Evolutionary conservation across 1,139 yeast species (phyloP).

Genomic region (Arxiozyma telluris): DNA sequence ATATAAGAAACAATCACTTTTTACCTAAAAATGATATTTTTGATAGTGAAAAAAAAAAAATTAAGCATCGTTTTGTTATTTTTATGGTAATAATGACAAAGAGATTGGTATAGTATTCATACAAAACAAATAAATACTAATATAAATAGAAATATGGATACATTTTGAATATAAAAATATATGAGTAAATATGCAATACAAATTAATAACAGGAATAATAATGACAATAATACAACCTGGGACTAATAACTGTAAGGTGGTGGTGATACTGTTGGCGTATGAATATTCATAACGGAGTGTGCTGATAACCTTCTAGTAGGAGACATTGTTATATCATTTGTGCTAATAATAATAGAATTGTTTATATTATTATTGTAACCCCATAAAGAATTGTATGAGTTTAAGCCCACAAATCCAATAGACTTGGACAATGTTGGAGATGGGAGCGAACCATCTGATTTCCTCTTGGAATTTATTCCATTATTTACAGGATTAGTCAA

Average conservation of each 20-base stretch:
- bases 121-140: too few species aligned
- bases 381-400: conserved; percentile 2
- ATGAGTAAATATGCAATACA: too few species aligned
- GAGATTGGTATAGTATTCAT: too few species aligned
- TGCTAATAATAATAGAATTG: neutral
- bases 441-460: neutral
- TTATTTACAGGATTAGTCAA: neutral
- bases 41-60: too few species aligned
- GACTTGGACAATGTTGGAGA: neutral
- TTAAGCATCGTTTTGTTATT: too few species aligned
- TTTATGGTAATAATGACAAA: too few species aligned
- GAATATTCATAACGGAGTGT: neutral
- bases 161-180: too few species aligned
- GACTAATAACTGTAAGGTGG: conserved; percentile 7
- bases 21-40: too few species aligned
- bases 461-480: neutral
- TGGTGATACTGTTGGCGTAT: conserved; percentile 8
- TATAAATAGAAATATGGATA: too few species aligned
- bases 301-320: conserved; percentile 1
- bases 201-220: neutral
- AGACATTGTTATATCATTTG: neutral
- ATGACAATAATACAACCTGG: neutral
- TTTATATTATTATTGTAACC: neutral
- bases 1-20: too few species aligned
- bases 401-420: conserved; percentile 1